These are phyloP conservation scores for Xylogone sp. DNA, from an alignment of 2,329 filamentous ascomycete genomes.

Conservation along the genomic window DNA sequence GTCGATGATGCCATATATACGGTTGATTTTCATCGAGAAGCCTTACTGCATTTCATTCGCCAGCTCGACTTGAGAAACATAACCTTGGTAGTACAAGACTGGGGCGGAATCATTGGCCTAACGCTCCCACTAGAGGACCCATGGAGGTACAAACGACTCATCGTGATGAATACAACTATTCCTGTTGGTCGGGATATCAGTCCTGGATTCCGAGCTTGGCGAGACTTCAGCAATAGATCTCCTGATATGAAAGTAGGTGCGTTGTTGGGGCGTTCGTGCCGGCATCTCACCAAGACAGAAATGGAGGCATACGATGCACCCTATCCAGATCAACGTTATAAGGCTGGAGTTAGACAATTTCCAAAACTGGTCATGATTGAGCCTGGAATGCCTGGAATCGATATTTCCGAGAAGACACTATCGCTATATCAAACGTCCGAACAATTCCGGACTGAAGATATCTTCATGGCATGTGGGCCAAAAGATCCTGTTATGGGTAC, in stretches of 20 bases:
- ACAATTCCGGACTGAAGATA: not conserved
- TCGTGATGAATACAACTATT: not conserved
- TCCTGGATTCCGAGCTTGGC: not conserved
- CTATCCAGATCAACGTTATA: not conserved
- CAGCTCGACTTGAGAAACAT: not conserved
- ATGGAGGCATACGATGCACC: not conserved
- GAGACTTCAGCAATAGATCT: not conserved
- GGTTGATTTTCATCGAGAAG: not conserved
- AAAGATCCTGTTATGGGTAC: not conserved
- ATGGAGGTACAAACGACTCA: not conserved
- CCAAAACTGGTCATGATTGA: slow-evolving; percentile 1
- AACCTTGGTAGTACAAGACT: not conserved
- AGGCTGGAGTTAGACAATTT: slow-evolving; percentile 1
- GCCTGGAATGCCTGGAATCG: not conserved
- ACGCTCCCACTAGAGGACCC: not conserved
- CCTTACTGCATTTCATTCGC: not conserved
- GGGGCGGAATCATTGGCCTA: not conserved
- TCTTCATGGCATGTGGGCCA: not conserved
- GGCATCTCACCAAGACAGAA: not conserved
- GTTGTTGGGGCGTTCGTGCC: not conserved
- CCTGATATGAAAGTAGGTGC: not conserved
- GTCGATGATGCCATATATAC: not conserved
- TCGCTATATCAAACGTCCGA: not conserved
- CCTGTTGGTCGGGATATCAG: not conserved
- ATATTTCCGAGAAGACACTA: not conserved